phyloP scores from a whole-genome alignment of 202 grass and related monocot genomes.

The Saccharum hybrid region DNA sequence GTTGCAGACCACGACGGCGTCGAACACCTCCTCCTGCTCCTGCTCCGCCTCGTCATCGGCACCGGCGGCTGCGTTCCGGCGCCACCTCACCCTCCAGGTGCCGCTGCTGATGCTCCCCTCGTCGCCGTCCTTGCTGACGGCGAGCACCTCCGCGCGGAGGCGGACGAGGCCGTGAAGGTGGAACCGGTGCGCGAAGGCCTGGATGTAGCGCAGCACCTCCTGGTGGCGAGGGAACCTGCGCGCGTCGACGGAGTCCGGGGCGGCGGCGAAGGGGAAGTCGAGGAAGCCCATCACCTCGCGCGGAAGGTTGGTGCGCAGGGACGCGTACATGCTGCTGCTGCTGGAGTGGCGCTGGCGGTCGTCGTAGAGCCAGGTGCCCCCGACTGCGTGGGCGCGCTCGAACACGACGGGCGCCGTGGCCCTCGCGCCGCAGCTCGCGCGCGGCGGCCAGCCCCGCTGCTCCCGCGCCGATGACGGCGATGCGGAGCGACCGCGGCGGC shows the following conservation, averaged over 20 bases:
- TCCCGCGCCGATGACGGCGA: slow-evolving; percentile 79
- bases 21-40: slow-evolving; percentile 70
- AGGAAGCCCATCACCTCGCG: slow-evolving; percentile 68
- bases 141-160: slow-evolving; percentile 67
- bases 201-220: slow-evolving; percentile 80
- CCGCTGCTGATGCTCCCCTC: not conserved
- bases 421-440: slow-evolving; percentile 77
- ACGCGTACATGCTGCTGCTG: slow-evolving; percentile 77
- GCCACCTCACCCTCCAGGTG: slow-evolving; percentile 71
- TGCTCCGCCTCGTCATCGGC: not conserved
- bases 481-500: slow-evolving; percentile 21
- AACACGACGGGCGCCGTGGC: slow-evolving; percentile 74
- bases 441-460: slow-evolving; percentile 62
- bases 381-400: slow-evolving; percentile 60
- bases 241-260: slow-evolving; percentile 27
- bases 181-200: slow-evolving; percentile 67
- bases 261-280: slow-evolving; percentile 37
- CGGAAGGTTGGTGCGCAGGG: slow-evolving; percentile 80
- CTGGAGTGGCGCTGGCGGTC: not conserved
- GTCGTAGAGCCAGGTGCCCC: slow-evolving; percentile 72
- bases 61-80: too few relatives aligned
- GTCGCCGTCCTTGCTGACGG: slow-evolving; percentile 40
- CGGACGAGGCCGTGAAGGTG: slow-evolving; percentile 50
- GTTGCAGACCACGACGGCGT: slow-evolving; percentile 84
- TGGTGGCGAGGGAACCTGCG: slow-evolving; percentile 71